A percentile compares a stretch with the other conserved stretches of the same genome.
Conservation (phyloP, 805 yeast genomes). For the Barnettozyma wickerhamii region DNA sequence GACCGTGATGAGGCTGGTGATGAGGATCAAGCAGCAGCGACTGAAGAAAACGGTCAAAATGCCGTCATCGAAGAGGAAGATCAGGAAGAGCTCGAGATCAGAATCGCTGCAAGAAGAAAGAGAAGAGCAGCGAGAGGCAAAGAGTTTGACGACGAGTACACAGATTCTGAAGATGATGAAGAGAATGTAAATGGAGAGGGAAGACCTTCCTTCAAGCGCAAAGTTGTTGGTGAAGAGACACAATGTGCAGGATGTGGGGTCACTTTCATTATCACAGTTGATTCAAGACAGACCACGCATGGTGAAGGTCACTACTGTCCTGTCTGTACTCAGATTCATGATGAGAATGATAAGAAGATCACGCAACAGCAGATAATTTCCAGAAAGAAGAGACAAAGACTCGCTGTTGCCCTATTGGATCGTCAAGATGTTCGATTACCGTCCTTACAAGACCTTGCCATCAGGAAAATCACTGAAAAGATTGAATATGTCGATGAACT, state of each 20-base stretch:
- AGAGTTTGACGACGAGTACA: slow-evolving; percentile 31
- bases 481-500: slow-evolving; percentile 74
- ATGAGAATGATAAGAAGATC: slow-evolving; percentile 40
- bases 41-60: too few relatives aligned
- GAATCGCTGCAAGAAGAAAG: slow-evolving; percentile 38
- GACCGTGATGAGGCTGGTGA: neutral
- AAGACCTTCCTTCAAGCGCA: slow-evolving; percentile 8
- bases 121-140: slow-evolving; percentile 34
- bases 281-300: slow-evolving; percentile 45
- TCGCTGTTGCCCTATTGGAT: slow-evolving; percentile 83
- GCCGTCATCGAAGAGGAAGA: slow-evolving; percentile 29
- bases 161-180: slow-evolving; percentile 31
- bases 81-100: slow-evolving; percentile 30
- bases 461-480: slow-evolving; percentile 56
- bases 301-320: slow-evolving; percentile 66
- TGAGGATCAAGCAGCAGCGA: slow-evolving; percentile 21
- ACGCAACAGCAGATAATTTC: slow-evolving; percentile 54
- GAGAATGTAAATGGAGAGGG: slow-evolving; percentile 30
- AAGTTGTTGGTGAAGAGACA: slow-evolving; percentile 48
- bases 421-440: slow-evolving; percentile 59
- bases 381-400: slow-evolving; percentile 67
- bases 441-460: slow-evolving; percentile 78
- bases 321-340: slow-evolving; percentile 44
- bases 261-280: slow-evolving; percentile 59
- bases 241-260: slow-evolving; percentile 60